These are phyloP conservation scores for Leucocoprinus sp. DNA, from an alignment of 768 basidiomycete species.

Conservation along the genomic window DNA sequence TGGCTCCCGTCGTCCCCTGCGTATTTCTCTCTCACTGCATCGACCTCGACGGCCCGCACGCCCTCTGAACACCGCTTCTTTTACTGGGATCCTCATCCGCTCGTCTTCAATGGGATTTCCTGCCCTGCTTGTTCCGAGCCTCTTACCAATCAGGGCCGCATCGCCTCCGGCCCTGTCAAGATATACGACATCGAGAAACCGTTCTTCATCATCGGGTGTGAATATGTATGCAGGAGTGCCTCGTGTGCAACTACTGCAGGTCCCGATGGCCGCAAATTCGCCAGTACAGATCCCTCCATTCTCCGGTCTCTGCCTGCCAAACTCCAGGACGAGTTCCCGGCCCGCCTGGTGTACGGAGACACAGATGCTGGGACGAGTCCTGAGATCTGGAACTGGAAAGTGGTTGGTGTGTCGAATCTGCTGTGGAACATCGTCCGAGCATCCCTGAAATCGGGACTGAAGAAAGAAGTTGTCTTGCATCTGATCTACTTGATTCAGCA, in stretches of 20 bases:
- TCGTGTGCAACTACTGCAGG: slow-evolving; percentile 35
- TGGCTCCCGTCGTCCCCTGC: slow-evolving; percentile 77
- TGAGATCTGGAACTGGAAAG: slow-evolving; percentile 72
- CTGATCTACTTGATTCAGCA: slow-evolving; percentile 52
- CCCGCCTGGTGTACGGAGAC: slow-evolving; percentile 47
- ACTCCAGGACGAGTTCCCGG: slow-evolving; percentile 70
- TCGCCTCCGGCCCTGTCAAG: slow-evolving; percentile 67
- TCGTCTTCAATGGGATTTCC: slow-evolving; percentile 74
- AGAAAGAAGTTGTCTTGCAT: slow-evolving; percentile 52
- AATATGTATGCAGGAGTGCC: slow-evolving; percentile 56
- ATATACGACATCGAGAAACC: slow-evolving; percentile 74
- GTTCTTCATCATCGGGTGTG: slow-evolving; percentile 81
- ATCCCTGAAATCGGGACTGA: slow-evolving; percentile 46
- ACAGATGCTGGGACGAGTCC: slow-evolving; percentile 49
- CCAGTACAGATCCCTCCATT: slow-evolving; percentile 66
- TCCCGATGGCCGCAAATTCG: slow-evolving; percentile 55
- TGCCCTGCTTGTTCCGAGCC: slow-evolving; percentile 59
- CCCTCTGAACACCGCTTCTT: slow-evolving; percentile 71
- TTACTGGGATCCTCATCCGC: slow-evolving; percentile 83
- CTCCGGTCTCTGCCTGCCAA: slow-evolving; percentile 59
- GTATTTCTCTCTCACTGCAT: slow-evolving; percentile 71
- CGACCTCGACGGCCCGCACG: slow-evolving; percentile 56
- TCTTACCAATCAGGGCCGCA: slow-evolving; percentile 61
- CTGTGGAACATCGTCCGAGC: slow-evolving; percentile 71
- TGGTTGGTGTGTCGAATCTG: slow-evolving; percentile 59